phyloP scores from a whole-genome alignment of 2,329 filamentous ascomycete species.

The Fusarium stilboides region DNA sequence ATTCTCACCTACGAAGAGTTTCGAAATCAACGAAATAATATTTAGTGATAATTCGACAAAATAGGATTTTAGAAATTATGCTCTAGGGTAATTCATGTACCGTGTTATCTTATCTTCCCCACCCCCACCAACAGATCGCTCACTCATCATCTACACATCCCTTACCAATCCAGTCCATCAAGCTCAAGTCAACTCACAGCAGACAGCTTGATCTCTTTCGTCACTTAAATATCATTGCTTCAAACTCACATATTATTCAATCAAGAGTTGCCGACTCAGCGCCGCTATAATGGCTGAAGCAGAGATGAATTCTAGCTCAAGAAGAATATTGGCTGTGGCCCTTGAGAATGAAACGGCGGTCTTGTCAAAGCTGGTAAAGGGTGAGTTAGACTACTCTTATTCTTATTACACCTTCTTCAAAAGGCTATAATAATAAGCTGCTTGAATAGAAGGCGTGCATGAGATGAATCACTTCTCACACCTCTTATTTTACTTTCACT shows the following conservation, averaged over 20 bases:
- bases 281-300: constrained; percentile 37
- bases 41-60: no score
- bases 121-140: constrained; percentile 21
- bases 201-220: background rate
- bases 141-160: constrained; percentile 40
- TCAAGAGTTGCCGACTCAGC: accelerated
- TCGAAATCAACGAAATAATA: no score
- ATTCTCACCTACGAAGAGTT: no score
- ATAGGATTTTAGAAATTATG: accelerated
- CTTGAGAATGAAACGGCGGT: constrained; percentile 62
- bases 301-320: constrained; percentile 47
- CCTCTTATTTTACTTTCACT: background rate
- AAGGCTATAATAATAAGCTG: background rate
- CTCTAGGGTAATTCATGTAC: constrained; percentile 9
- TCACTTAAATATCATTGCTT: background rate
- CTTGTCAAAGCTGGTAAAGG: constrained; percentile 67
- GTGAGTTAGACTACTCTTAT: constrained; percentile 52
- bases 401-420: no score
- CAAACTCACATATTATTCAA: accelerated
- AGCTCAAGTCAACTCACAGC: constrained; percentile 2
- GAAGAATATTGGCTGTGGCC: constrained; percentile 72
- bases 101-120: constrained; percentile 42
- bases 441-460: background rate
- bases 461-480: background rate
- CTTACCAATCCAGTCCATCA: constrained; percentile 38